Conservation (phyloP, 495 filamentous ascomycete genomes). For the Sphaerosporella brunnea region DNA sequence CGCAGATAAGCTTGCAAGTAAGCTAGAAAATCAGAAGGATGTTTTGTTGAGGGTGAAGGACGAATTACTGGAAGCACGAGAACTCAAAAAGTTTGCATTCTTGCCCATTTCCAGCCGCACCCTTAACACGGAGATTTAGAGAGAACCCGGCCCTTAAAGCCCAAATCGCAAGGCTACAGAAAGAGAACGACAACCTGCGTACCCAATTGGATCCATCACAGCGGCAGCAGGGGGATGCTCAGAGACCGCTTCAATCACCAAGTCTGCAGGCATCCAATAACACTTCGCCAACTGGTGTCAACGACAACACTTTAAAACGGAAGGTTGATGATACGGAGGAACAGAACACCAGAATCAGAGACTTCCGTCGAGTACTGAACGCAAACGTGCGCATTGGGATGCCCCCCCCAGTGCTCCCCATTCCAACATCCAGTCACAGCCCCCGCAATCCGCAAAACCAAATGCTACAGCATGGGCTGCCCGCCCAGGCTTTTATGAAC, state of each 20-base stretch:
- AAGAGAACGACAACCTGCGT: slow-evolving; percentile 14
- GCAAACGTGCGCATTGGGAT: slow-evolving; percentile 19
- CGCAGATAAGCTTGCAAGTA: slow-evolving; percentile 16
- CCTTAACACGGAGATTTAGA: slow-evolving; percentile 10
- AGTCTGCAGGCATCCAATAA: neutral
- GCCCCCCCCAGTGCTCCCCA: slow-evolving; percentile 15
- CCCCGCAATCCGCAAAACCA: neutral
- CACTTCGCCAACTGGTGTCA: neutral
- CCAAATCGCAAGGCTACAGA: slow-evolving; percentile 14
- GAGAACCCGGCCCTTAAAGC: slow-evolving; percentile 14
- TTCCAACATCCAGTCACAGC: neutral
- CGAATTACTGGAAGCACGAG: slow-evolving; percentile 20
- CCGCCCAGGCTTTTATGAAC: too few species aligned
- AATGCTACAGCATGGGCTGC: neutral
- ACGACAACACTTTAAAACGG: slow-evolving; percentile 13
- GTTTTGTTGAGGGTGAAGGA: slow-evolving; percentile 22
- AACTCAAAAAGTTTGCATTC: slow-evolving; percentile 16
- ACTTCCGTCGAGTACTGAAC: slow-evolving; percentile 21
- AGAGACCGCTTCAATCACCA: neutral
- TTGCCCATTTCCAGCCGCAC: neutral
- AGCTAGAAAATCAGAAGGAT: slow-evolving; percentile 20
- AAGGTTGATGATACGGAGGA: slow-evolving; percentile 12
- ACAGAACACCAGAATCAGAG: slow-evolving; percentile 6
- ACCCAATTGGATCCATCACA: slow-evolving; percentile 1
- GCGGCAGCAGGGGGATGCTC: neutral